phyloP scores from a whole-genome alignment of 164 flowering plant genomes.

The Malania oleifera region DNA sequence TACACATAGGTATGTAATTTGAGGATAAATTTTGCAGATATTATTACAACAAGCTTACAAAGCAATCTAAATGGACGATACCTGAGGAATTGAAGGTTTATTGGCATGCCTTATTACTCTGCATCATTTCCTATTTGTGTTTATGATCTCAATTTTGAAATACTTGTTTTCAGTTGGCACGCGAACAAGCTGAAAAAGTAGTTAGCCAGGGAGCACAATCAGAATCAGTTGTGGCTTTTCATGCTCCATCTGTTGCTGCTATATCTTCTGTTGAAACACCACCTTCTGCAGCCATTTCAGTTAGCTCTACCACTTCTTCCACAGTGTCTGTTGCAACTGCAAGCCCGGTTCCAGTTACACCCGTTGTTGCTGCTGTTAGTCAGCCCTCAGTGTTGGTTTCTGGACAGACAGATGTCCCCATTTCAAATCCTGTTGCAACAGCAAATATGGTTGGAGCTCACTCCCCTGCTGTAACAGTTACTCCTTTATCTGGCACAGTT shows the following conservation, averaged over 20 bases:
- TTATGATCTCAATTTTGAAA: constrained; percentile 4
- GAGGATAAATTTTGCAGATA: constrained; percentile 45
- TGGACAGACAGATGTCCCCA: constrained; percentile 30
- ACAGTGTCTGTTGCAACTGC: constrained; percentile 28
- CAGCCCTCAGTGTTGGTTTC: constrained; percentile 31
- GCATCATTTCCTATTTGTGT: neutral
- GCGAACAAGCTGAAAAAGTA: constrained; percentile 70
- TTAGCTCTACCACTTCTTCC: constrained; percentile 23
- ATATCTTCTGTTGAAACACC: constrained; percentile 27
- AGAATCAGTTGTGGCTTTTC: constrained; percentile 22
- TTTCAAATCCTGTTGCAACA: constrained; percentile 21
- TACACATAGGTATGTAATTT: neutral
- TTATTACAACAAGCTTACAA: constrained; percentile 82
- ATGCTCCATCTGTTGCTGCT: constrained; percentile 20
- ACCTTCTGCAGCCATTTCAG: constrained; percentile 12
- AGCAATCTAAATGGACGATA: constrained; percentile 84
- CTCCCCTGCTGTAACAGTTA: neutral
- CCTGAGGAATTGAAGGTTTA: constrained; percentile 91
- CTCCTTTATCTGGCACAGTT: constrained; percentile 18
- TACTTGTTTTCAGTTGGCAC: constrained; percentile 63
- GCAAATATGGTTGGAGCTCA: constrained; percentile 23
- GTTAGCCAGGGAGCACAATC: constrained; percentile 33
- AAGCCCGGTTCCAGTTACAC: constrained; percentile 63
- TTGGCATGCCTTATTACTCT: neutral
- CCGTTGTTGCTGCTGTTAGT: constrained; percentile 34